A percentile compares a stretch with the other conserved stretches of the same genome.
phyloP scores from a whole-genome alignment of 2,329 filamentous ascomycete species.

The Cladophialophora immunda region DNA sequence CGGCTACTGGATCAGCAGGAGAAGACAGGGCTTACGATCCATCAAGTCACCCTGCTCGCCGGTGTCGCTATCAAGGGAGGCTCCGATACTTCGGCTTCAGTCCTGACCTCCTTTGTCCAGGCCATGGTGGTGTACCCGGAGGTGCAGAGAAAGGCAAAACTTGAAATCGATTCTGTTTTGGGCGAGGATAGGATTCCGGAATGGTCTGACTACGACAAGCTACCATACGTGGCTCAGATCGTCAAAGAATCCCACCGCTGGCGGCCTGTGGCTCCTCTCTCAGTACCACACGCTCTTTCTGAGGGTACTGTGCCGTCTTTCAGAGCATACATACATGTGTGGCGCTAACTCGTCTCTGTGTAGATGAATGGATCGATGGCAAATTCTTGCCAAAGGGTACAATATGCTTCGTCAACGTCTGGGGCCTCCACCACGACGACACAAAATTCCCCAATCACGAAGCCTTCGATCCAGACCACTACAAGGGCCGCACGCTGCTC shows the following conservation, averaged over 20 bases:
- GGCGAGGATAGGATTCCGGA: slow-evolving; percentile 45
- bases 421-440: slow-evolving; percentile 53
- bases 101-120: slow-evolving; percentile 56
- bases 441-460: slow-evolving; percentile 51
- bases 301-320: too few species aligned
- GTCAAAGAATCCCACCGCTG: slow-evolving; percentile 48
- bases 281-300: slow-evolving; percentile 48
- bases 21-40: slow-evolving; percentile 44
- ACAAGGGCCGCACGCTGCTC: slow-evolving; percentile 39
- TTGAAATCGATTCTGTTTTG: slow-evolving; percentile 52
- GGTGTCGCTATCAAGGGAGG: slow-evolving; percentile 47
- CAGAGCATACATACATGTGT: too few species aligned
- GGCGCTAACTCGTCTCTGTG: too few species aligned
- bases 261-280: slow-evolving; percentile 52
- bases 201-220: slow-evolving; percentile 43
- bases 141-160: slow-evolving; percentile 53
- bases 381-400: slow-evolving; percentile 58
- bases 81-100: slow-evolving; percentile 51
- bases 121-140: slow-evolving; percentile 59
- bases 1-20: slow-evolving; percentile 49
- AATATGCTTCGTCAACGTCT: slow-evolving; percentile 58
- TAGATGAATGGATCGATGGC: slow-evolving; percentile 47
- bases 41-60: slow-evolving; percentile 52
- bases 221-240: slow-evolving; percentile 47
- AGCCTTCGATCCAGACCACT: slow-evolving; percentile 52